Conservation (phyloP, 164 flowering plant species). For the Malania oleifera region DNA sequence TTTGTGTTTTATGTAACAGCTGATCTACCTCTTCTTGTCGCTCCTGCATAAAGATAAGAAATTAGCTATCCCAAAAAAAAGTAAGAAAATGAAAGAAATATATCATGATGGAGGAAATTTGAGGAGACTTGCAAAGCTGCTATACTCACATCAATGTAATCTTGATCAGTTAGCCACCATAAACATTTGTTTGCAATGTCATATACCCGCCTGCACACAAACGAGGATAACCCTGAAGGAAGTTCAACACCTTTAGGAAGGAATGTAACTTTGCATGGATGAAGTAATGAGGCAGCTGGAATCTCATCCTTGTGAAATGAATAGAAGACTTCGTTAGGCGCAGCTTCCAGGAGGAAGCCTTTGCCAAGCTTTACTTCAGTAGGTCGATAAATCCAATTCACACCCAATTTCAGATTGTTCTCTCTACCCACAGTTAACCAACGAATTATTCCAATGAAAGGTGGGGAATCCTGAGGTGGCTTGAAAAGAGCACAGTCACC, state of each 20-base stretch:
- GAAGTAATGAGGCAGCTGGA: slow-evolving; percentile 88
- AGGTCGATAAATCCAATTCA: slow-evolving; percentile 93
- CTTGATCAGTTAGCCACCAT: slow-evolving; percentile 95
- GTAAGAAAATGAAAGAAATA: neutral
- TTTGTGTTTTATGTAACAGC: slow-evolving; percentile 54
- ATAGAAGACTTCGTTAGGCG: slow-evolving; percentile 90
- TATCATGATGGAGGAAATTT: neutral
- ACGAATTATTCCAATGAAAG: slow-evolving; percentile 86
- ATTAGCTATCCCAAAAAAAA: neutral
- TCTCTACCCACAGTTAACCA: slow-evolving; percentile 38
- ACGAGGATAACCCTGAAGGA: slow-evolving; percentile 79
- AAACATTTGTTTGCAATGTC: slow-evolving; percentile 73
- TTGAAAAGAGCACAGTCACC: slow-evolving; percentile 96
- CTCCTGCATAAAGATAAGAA: slow-evolving; percentile 42
- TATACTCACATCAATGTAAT: slow-evolving; percentile 72
- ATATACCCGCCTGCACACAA: slow-evolving; percentile 87
- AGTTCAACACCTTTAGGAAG: slow-evolving; percentile 88
- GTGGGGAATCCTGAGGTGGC: slow-evolving; percentile 68
- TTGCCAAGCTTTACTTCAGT: slow-evolving; percentile 79
- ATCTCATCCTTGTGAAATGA: slow-evolving; percentile 92
- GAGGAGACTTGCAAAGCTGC: neutral
- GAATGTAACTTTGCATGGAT: slow-evolving; percentile 98
- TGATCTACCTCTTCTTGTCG: slow-evolving; percentile 85
- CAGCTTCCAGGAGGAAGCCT: slow-evolving; percentile 67
- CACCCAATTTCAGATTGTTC: slow-evolving; percentile 42